Conservation (phyloP, 345 rosid species). For the Eucalyptus victrix region DNA sequence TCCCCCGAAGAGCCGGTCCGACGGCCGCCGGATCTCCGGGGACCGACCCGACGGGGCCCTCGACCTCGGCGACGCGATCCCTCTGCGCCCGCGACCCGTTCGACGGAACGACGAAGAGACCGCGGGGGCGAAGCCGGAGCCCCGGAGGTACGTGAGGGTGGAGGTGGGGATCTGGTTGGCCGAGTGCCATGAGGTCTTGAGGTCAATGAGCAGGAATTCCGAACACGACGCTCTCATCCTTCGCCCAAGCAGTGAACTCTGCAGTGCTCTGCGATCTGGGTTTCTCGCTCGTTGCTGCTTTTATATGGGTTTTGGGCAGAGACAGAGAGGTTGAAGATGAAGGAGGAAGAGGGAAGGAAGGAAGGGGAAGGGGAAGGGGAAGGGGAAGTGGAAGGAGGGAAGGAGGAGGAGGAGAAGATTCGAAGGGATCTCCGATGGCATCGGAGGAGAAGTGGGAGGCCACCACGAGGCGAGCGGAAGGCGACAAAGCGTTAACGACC, state of each 20-base stretch:
- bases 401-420: constrained; percentile 56
- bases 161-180: constrained; percentile 32
- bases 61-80: constrained; percentile 25
- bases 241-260: not conserved
- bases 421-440: constrained; percentile 47
- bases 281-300: not conserved
- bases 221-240: constrained; percentile 51
- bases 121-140: constrained; percentile 15
- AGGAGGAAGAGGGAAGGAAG: constrained; percentile 1
- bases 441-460: constrained; percentile 40
- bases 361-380: constrained; percentile 5
- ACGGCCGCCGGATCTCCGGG: constrained; percentile 44
- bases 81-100: constrained; percentile 35
- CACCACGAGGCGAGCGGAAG: not conserved
- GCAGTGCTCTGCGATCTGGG: not conserved
- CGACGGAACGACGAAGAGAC: constrained; percentile 54
- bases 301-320: not conserved
- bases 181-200: constrained; percentile 57
- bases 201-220: constrained; percentile 51
- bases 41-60: constrained; percentile 21
- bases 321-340: not conserved
- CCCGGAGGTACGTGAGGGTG: constrained; percentile 9
- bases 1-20: constrained; percentile 22
- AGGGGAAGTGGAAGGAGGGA: constrained; percentile 18
- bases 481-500: constrained; percentile 11